Conservation (phyloP, 2,329 filamentous ascomycete species). For the Verticillium alfalfae region DNA sequence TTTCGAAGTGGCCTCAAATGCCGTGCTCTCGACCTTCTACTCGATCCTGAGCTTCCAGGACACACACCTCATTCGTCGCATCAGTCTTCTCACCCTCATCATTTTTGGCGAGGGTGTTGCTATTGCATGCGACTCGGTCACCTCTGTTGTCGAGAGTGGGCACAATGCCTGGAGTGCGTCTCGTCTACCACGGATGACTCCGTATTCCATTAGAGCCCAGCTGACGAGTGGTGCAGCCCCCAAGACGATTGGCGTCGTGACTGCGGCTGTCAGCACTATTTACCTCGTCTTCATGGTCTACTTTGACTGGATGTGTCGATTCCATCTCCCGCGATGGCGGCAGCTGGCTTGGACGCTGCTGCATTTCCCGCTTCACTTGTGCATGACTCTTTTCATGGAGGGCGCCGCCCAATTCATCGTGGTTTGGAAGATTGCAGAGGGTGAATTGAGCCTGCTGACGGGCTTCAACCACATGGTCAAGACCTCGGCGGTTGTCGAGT, state of each 20-base stretch:
- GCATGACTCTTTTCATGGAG: constrained; percentile 59
- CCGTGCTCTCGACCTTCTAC: constrained; percentile 48
- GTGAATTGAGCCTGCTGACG: constrained; percentile 16
- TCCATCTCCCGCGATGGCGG: constrained; percentile 48
- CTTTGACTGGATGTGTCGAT: constrained; percentile 61
- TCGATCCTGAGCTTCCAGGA: constrained; percentile 54
- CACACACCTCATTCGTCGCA: constrained; percentile 58
- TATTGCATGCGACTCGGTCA: constrained; percentile 23
- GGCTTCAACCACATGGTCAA: constrained; percentile 10
- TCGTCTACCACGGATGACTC: background rate
- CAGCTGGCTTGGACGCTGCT: constrained; percentile 54
- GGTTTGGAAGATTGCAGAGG: constrained; percentile 26
- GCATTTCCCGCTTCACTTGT: constrained; percentile 60
- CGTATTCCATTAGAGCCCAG: background rate
- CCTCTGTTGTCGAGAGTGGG: background rate
- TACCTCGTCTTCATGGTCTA: constrained; percentile 42
- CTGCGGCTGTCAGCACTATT: constrained; percentile 30
- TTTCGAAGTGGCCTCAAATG: constrained; percentile 44
- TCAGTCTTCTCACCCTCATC: constrained; percentile 59
- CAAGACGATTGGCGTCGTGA: constrained; percentile 32
- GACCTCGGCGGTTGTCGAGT: background rate
- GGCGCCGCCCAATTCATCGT: constrained; percentile 53
- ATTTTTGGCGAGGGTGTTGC: constrained; percentile 63
- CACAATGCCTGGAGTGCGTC: constrained; percentile 32
- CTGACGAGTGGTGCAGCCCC: constrained; percentile 17